Conservation (phyloP, 164 flowering plant genomes). For the Vitis labrusca region DNA sequence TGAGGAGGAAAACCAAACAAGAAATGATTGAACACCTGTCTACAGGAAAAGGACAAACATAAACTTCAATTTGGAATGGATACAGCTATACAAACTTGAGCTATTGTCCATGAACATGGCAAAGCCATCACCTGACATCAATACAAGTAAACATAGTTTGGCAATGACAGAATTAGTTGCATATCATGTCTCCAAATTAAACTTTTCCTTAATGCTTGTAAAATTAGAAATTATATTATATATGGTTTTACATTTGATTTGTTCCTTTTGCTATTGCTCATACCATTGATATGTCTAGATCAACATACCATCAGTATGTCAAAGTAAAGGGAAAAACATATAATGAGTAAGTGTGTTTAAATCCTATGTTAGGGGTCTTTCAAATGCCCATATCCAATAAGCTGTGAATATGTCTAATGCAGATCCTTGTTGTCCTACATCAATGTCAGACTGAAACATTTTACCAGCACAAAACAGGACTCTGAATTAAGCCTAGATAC, state of each 20-base stretch:
- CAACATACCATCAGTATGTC: neutral
- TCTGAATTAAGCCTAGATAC: too few species aligned
- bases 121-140: neutral
- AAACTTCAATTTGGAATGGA: neutral
- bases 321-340: neutral
- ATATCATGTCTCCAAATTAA: neutral
- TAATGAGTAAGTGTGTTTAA: neutral
- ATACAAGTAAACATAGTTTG: neutral
- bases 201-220: neutral
- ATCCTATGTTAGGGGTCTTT: neutral
- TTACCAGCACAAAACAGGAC: too few species aligned
- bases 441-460: too few species aligned
- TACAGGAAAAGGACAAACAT: neutral
- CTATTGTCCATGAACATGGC: too few species aligned
- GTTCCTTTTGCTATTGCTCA: neutral
- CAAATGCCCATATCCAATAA: neutral
- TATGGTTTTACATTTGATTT: neutral
- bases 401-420: neutral
- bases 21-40: constrained; percentile 48
- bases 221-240: neutral
- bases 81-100: neutral
- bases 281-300: neutral
- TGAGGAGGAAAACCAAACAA: constrained; percentile 47
- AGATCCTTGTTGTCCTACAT: neutral
- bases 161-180: neutral